Conservation (phyloP, 2,329 filamentous ascomycete species). For the Colletotrichum sublineola region DNA sequence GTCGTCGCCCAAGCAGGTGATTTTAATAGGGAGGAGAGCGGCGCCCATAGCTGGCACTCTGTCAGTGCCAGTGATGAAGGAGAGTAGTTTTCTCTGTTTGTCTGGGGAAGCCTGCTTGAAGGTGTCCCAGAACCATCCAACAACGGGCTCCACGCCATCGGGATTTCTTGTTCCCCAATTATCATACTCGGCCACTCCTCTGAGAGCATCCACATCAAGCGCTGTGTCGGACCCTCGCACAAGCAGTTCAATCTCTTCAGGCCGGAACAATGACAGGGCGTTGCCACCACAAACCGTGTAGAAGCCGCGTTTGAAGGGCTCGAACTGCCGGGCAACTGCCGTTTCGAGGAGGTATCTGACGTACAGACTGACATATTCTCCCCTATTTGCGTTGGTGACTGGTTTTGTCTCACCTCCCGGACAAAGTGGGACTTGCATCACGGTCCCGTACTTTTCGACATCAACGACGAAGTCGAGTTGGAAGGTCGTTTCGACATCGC, state of each 20-base stretch:
- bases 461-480: conserved; percentile 86
- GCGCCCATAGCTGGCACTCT: conserved; percentile 90
- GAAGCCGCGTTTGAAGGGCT: conserved; percentile 94
- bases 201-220: conserved; percentile 81
- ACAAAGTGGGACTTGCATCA: conserved; percentile 77
- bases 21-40: conserved; percentile 80
- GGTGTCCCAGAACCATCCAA: conserved; percentile 91
- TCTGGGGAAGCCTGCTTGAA: conserved; percentile 75
- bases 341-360: conserved; percentile 84
- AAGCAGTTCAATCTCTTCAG: conserved; percentile 91
- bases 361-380: conserved; percentile 89
- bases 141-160: conserved; percentile 72
- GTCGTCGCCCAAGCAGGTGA: conserved; percentile 83
- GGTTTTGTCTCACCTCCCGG: conserved; percentile 78
- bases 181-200: conserved; percentile 84
- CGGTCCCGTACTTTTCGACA: conserved; percentile 80
- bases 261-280: conserved; percentile 86
- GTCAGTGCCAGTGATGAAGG: conserved; percentile 92
- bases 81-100: conserved; percentile 82
- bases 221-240: conserved; percentile 87
- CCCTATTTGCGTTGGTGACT: conserved; percentile 87
- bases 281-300: conserved; percentile 93
- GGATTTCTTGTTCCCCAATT: conserved; percentile 76
- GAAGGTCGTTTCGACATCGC: conserved; percentile 84
- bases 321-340: conserved; percentile 84